phyloP scores from a whole-genome alignment of 768 basidiomycete species.

The Tricholoma hemisulphureum region DNA sequence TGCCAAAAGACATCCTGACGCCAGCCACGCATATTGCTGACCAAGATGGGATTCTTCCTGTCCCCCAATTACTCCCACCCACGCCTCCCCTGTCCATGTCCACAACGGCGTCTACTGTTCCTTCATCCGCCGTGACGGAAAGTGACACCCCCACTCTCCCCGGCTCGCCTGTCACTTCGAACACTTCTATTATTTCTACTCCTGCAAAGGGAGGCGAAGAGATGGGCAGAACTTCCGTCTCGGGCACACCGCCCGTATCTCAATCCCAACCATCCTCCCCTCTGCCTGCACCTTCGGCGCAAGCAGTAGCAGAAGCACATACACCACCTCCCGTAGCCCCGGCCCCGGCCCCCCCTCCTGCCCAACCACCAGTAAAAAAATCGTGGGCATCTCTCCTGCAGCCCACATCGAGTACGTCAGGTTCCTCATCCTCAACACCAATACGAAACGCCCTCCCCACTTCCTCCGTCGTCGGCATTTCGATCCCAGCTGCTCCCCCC shows the following conservation, averaged over 20 bases:
- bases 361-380: constrained; percentile 49
- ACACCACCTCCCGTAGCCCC: background rate
- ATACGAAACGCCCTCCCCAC: constrained; percentile 55
- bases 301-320: constrained; percentile 2
- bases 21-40: too few species aligned
- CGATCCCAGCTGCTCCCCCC: constrained; percentile 53
- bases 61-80: background rate
- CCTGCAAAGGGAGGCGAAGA: constrained; percentile 13
- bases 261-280: constrained; percentile 7
- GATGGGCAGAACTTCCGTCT: constrained; percentile 8
- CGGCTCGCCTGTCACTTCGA: constrained; percentile 9
- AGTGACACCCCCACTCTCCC: constrained; percentile 4
- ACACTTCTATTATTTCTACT: constrained; percentile 6
- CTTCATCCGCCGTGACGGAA: background rate
- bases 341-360: constrained; percentile 23
- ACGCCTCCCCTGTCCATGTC: background rate
- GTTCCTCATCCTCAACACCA: constrained; percentile 36
- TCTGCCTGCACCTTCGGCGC: background rate
- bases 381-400: constrained; percentile 77
- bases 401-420: constrained; percentile 32
- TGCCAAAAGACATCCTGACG: constrained; percentile 12
- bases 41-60: background rate
- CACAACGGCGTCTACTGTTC: constrained; percentile 2
- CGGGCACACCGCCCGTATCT: constrained; percentile 5
- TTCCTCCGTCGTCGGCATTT: constrained; percentile 72